These are phyloP conservation scores for Apiospora sp. DNA, from an alignment of 2,329 filamentous ascomycete genomes.

Conservation along the genomic window DNA sequence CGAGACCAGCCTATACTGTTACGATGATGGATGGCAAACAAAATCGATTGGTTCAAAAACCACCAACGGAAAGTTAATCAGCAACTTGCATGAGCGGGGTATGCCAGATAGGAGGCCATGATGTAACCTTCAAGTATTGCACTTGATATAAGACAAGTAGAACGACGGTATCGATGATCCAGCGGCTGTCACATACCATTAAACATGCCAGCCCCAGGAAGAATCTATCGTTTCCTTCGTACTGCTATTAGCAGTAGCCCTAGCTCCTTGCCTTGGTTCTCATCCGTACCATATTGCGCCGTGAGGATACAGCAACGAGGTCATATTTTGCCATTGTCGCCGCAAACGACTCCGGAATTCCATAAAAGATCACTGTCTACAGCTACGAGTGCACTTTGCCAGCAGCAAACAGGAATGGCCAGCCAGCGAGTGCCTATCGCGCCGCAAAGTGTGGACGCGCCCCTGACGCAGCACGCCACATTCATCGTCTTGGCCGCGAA, in stretches of 20 bases:
- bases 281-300: neutral
- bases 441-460: constrained; percentile 57
- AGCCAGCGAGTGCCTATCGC: constrained; percentile 43
- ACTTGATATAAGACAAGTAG: neutral
- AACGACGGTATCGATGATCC: neutral
- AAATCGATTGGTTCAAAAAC: neutral
- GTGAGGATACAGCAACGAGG: neutral
- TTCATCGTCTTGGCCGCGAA: constrained; percentile 59
- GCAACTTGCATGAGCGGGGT: constrained; percentile 9
- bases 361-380: neutral
- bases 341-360: neutral
- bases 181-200: neutral
- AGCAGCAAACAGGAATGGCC: neutral
- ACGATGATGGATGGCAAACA: neutral
- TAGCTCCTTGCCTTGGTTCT: neutral
- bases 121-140: neutral
- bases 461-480: constrained; percentile 59
- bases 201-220: neutral
- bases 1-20: neutral
- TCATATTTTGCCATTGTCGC: neutral
- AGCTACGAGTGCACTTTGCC: neutral
- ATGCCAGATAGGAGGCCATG: neutral
- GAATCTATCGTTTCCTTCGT: neutral
- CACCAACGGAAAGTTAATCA: neutral
- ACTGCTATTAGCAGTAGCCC: neutral